Conservation (phyloP, 306 rosid species). For the Vachellia pachyceras region DNA sequence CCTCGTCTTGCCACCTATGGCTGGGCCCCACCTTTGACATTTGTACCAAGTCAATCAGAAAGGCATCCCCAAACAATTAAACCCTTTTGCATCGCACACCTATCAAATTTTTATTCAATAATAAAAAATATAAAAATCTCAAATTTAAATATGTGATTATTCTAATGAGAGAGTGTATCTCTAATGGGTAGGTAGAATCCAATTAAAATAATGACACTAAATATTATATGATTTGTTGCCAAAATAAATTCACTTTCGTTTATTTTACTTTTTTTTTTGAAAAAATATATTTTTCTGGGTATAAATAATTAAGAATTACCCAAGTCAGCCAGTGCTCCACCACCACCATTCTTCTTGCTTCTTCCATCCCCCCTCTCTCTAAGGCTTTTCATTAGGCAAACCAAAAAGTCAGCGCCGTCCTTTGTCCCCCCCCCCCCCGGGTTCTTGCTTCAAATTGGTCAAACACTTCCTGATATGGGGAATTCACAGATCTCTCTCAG, state of each 20-base stretch:
- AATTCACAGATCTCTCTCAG: conserved; percentile 1
- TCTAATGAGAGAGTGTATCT: not conserved
- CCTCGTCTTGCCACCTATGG: conserved; percentile 25
- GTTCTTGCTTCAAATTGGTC: conserved; percentile 15
- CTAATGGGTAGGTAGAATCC: not conserved
- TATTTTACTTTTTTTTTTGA: not conserved
- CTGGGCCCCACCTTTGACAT: conserved; percentile 44
- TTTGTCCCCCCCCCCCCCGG: conserved; percentile 17
- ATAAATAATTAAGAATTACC: conserved; percentile 59
- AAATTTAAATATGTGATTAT: not conserved
- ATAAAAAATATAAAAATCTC: not conserved
- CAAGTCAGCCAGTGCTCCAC: conserved; percentile 52
- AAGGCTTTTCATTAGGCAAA: conserved; percentile 10
- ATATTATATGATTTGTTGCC: not conserved
- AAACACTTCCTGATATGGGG: conserved; percentile 1
- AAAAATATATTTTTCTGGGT: not conserved
- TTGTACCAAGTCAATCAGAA: conserved; percentile 50
- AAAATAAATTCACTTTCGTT: not conserved
- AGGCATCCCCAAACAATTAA: conserved; percentile 6
- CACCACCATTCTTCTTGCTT: conserved; percentile 40
- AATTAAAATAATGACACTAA: not conserved
- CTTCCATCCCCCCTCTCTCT: conserved; percentile 4
- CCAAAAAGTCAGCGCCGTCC: conserved; percentile 71
- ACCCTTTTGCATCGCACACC: not conserved
- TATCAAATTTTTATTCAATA: not conserved